A percentile compares a stretch with the other conserved stretches of the same genome.
phyloP scores from a whole-genome alignment of 2,329 filamentous ascomycete species.

The Arthroderma sp. region DNA sequence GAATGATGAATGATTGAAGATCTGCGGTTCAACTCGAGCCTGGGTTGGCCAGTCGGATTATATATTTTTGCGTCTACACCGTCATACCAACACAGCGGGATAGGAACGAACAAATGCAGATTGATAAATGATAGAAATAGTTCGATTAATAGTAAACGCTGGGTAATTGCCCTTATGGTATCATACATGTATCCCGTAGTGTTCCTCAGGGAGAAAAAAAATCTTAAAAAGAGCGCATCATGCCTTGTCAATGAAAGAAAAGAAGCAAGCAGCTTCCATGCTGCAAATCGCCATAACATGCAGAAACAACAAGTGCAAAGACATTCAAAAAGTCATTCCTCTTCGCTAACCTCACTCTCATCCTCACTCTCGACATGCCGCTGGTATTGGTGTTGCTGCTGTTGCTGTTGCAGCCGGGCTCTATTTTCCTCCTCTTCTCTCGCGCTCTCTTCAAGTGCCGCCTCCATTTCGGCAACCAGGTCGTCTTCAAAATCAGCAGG shows the following conservation, averaged over 20 bases:
- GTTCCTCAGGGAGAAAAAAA: too few relatives aligned
- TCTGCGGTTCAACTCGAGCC: too few relatives aligned
- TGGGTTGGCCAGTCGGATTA: too few relatives aligned
- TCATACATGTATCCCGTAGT: background rate
- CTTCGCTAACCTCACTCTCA: conserved; percentile 53
- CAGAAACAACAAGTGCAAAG: background rate
- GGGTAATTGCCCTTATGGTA: background rate
- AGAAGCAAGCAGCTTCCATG: background rate
- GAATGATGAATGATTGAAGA: too few relatives aligned
- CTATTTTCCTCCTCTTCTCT: conserved; percentile 31
- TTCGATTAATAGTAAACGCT: background rate
- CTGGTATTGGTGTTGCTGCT: conserved; percentile 19
- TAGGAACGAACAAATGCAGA: too few relatives aligned
- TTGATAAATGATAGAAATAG: background rate
- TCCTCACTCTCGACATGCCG: conserved; percentile 30
- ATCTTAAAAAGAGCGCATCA: too few relatives aligned
- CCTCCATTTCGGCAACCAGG: conserved; percentile 46
- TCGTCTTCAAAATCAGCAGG: conserved; percentile 35
- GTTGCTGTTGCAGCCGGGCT: conserved; percentile 19
- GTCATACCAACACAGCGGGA: too few relatives aligned
- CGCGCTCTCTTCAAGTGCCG: conserved; percentile 35
- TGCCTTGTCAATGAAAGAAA: too few relatives aligned
- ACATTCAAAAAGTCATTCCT: conserved; percentile 35
- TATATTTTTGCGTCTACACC: too few relatives aligned
- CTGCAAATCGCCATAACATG: background rate